Base-by-base conservation (phyloP, 1,284 basidiomycete genomes). In the Puccinia triticina region DNA sequence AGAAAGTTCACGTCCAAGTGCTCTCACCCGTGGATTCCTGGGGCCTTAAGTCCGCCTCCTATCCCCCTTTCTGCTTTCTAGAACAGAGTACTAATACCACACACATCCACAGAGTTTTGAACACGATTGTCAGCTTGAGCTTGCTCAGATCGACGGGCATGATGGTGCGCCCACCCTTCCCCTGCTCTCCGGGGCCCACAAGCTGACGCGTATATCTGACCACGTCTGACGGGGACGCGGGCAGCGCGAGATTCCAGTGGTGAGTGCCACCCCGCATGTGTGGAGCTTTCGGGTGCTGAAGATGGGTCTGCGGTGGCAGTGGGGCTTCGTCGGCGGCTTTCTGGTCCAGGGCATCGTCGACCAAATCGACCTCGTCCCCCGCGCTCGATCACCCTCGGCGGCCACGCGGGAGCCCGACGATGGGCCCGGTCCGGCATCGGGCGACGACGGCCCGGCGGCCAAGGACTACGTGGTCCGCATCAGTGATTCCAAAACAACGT, bases 401-500 rank as follows among this genome's bases (percentile, higher is more conserved):
- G n/a, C n/a, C n/a, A n/a, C n/a, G n/a, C n/a, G n/a, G n/a, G n/a
- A n/a, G n/a, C n/a, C n/a, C n/a, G n/a, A n/a, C n/a, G 23, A 32
- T 34, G 7, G 46, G 46, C 14, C 0, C n/a, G 1, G 18, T 46
- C 23, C 18, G 0, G n/a, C 48, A 26, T 61, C 26, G 46, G 4
- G 29, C 32, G 26, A 43, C 23, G 21, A 26, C 34, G 37, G 34
- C 40, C 4, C 40, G 7, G 23, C 12, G 10, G 40, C 48, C 8
- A 61, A 61, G 50, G 12, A 26, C 37, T 61, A 21, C 48, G 64
- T 53, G 12, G 57, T 74, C 11, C 29, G 69, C 23, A 81, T 81
- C 40, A 81, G 79, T 40, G 79, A 81, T 81, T 74, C 57, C n/a
- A 81, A 81, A 64, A 81, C 79, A 5, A 81, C 57, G 79, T 81